Percentiles rank a stretch among this genome's conserved stretches.
These are phyloP conservation scores for Mucor velutinosus DNA, from an alignment of 371 early-diverging fungal species.

Conservation along the genomic window DNA sequence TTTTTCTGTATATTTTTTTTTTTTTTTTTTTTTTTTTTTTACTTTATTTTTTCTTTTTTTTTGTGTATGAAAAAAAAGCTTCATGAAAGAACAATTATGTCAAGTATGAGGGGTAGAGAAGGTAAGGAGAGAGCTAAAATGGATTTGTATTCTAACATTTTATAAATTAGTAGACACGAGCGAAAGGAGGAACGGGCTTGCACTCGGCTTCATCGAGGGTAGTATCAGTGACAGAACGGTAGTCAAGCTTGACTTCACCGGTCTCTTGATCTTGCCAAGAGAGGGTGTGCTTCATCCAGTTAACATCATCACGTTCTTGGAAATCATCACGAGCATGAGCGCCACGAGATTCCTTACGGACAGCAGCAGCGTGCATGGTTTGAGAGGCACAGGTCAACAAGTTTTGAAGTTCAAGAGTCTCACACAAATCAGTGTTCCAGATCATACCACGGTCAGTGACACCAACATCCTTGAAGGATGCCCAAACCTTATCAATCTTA, in stretches of 20 bases:
- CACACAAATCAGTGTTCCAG: slow-evolving; percentile 97
- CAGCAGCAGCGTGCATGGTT: slow-evolving; percentile 95
- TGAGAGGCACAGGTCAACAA: slow-evolving; percentile 95
- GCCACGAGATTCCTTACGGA: slow-evolving; percentile 97
- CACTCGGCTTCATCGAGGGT: slow-evolving; percentile 94
- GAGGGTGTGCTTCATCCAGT: slow-evolving; percentile 99
- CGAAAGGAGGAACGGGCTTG: slow-evolving; percentile 91
- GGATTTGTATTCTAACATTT: slow-evolving; percentile 4
- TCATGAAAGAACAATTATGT: slow-evolving; percentile 1
- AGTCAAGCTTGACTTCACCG: slow-evolving; percentile 77
- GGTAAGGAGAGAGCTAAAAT: not conserved
- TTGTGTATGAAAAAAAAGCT: not conserved
- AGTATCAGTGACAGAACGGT: slow-evolving; percentile 78
- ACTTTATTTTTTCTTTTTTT: not conserved
- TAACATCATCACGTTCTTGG: slow-evolving; percentile 83
- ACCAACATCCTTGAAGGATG: slow-evolving; percentile 81
- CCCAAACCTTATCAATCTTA: slow-evolving; percentile 86
- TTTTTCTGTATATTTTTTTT: not conserved
- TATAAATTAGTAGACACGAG: slow-evolving; percentile 88
- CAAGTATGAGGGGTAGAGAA: not conserved
- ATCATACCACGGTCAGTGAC: slow-evolving; percentile 93
- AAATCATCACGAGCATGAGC: slow-evolving; percentile 98
- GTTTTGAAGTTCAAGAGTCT: slow-evolving; percentile 97
- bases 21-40: not conserved
- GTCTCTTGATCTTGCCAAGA: slow-evolving; percentile 90